Conservation (phyloP, 768 basidiomycete genomes). For the Pleurotus djamor region DNA sequence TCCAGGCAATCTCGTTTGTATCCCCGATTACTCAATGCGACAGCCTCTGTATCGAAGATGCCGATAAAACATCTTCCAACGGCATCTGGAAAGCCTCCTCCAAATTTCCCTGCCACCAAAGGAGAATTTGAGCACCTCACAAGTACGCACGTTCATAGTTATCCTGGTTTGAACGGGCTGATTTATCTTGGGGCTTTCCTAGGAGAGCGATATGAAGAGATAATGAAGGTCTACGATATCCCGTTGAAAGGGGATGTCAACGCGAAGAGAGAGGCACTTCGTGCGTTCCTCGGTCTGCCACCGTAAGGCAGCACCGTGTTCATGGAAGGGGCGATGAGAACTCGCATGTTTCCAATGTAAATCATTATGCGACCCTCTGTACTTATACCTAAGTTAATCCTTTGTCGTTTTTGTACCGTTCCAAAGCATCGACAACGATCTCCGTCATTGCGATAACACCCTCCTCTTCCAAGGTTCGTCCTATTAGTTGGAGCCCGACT, state of each 20-base stretch:
- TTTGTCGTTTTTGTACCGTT: slow-evolving; percentile 11
- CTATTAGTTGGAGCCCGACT: slow-evolving; percentile 63
- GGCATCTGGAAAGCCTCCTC: slow-evolving; percentile 3
- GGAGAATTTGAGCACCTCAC: slow-evolving; percentile 9
- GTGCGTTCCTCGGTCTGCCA: slow-evolving; percentile 1
- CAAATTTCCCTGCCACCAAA: slow-evolving; percentile 8
- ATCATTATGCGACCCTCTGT: no score
- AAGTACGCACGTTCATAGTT: not conserved
- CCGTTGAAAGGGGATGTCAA: slow-evolving; percentile 3
- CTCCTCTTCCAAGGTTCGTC: slow-evolving; percentile 73
- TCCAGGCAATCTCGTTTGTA: slow-evolving; percentile 3
- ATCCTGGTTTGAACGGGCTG: not conserved
- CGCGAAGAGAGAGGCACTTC: slow-evolving; percentile 5
- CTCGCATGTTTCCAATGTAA: no score
- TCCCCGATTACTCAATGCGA: slow-evolving; percentile 4
- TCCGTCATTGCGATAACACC: slow-evolving; percentile 69
- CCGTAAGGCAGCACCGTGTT: not conserved
- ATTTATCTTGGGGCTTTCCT: not conserved
- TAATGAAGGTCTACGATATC: slow-evolving; percentile 5
- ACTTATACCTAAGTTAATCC: no score
- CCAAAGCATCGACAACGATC: slow-evolving; percentile 57
- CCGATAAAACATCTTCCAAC: slow-evolving; percentile 1
- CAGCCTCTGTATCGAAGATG: slow-evolving; percentile 5
- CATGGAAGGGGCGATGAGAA: no score
- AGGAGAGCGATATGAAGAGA: slow-evolving; percentile 9